Base-by-base conservation (phyloP, 1,139 yeast species). In the Candida tropicalis region DNA sequence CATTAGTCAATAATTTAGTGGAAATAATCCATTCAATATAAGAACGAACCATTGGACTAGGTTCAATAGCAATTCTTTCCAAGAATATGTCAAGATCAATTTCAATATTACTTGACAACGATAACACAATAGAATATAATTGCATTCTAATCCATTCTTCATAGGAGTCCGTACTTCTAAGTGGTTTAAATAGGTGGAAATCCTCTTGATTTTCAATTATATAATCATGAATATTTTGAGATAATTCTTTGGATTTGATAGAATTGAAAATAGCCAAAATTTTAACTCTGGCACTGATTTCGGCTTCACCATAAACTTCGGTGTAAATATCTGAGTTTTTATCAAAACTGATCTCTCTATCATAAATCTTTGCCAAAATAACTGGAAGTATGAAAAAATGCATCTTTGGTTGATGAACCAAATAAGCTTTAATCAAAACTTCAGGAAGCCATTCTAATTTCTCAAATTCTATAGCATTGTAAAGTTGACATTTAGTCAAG, bases 21-120 rank as follows among this genome's bases (percentile, higher is more conserved):
- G 90, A 75, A 34, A 85, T 63, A 5, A 84, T 68, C 97, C 97
- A 90, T 56, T 90, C 97, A 42, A 86, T 64, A 54, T 84, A 87
- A 3, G 78, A 66, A 46, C 97, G 77, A 2, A 80, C 87, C 45
- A 84, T 67, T 0, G 96, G 97, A 50, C 95, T 85, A 10, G 89
- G 81, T 49, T 89, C 96, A 2, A 55, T 59, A 7, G 59, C 70
- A 9, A 71, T 54, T 28, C 68, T 47, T 1, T 47, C 44, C 23
- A 65, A 53, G 37, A 68, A 62, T 2, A 44, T 43, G 6, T 55
- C 54, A 29, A 66, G 49, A 29, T 57, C 57, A 5, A 51, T 38
- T 10, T 57, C 62, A 3, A 68, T 43, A 15, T 46, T 52, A 33
- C 65, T 61, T 56, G 68, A 39, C 53, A 71, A 50, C 54, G 65